These are phyloP conservation scores for Russula dissimulans DNA, from an alignment of 768 basidiomycete genomes.

Conservation along the genomic window DNA sequence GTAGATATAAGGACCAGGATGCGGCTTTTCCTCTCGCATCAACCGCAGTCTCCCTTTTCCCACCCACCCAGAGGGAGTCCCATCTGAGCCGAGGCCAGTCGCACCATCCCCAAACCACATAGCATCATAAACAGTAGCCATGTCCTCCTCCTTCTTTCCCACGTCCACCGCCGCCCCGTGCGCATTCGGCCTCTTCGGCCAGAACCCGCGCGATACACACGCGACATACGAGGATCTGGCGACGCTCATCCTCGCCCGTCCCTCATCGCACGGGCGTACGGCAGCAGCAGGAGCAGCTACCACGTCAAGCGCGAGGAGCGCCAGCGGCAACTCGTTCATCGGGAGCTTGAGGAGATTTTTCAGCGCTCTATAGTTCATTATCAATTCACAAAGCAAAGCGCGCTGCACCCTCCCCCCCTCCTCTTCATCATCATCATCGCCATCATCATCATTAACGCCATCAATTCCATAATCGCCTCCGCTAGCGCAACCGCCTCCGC, in stretches of 20 bases:
- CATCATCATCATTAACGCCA: background rate
- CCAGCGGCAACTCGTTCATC: background rate
- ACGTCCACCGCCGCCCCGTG: conserved; percentile 6
- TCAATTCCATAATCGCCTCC: too few relatives aligned
- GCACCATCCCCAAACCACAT: background rate
- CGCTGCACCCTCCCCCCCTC: background rate
- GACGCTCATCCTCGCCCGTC: background rate
- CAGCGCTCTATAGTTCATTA: background rate
- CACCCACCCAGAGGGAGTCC: background rate
- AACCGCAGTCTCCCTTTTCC: background rate
- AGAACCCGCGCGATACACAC: conserved; percentile 14
- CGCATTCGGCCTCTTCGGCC: conserved; percentile 16
- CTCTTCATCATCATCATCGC: background rate
- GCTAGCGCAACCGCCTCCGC: too few relatives aligned
- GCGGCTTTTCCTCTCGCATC: too few relatives aligned
- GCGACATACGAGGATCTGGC: conserved; percentile 5
- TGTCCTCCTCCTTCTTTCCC: conserved; percentile 8
- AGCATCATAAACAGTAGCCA: background rate
- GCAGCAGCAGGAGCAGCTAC: too few relatives aligned
- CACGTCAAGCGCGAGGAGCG: background rate
- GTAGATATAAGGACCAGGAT: conserved; percentile 4
- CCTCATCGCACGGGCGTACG: background rate
- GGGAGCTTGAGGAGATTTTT: conserved; percentile 7
- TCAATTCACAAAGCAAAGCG: background rate
- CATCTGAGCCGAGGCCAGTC: too few relatives aligned